Base-by-base conservation (phyloP, 2,329 filamentous ascomycete species). In the Intubia oerlemansii region DNA sequence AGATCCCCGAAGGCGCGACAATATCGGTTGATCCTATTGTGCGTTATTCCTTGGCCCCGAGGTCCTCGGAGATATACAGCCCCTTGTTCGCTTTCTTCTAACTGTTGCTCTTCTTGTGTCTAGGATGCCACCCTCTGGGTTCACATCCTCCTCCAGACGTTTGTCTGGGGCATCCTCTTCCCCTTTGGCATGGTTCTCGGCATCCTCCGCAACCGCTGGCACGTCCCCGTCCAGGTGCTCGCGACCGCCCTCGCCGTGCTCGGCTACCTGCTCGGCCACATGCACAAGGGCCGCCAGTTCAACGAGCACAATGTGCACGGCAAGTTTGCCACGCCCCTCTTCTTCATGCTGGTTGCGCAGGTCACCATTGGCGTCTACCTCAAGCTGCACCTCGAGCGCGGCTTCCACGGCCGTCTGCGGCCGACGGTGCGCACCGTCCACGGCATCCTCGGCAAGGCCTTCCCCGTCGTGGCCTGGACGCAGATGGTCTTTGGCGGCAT, bases 401-500 rank as follows among this genome's bases (percentile, higher is more conserved):
- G 82, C 3, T 66, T 91, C 42, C 66, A 38, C 44, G 82, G 70
- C 16, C 70, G 66, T 43, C 74, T 93, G 33, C 65, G 88, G 31
- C 68, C 62, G 34, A 55, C 71, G 29, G 59, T 85, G 25, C 74
- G 85, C 6, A 54, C 70, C 10, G 62, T 61, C 16, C 88, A 98
- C 48, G 75, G 78, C 29, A 50, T 93, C 32, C 52, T 91, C 22
- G 88, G 88, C 39, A 93, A 92, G 52, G 53, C 68, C 2, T 77
- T 98, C 59, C 88, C 88, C 1, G 53, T 95, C 3, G 60, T 82
- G 2, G 67, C 76, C 16, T 98, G 88, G 88, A 62, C 73, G 5
- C 88, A 98, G 56, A 90, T 98, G 71, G 48, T 98, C 6, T 92
- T 98, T 49, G 88, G 88, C 28, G 88, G 82, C 22, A 93, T 98